Conservation (phyloP, 495 filamentous ascomycete species). For the Penicillium daleae region DNA sequence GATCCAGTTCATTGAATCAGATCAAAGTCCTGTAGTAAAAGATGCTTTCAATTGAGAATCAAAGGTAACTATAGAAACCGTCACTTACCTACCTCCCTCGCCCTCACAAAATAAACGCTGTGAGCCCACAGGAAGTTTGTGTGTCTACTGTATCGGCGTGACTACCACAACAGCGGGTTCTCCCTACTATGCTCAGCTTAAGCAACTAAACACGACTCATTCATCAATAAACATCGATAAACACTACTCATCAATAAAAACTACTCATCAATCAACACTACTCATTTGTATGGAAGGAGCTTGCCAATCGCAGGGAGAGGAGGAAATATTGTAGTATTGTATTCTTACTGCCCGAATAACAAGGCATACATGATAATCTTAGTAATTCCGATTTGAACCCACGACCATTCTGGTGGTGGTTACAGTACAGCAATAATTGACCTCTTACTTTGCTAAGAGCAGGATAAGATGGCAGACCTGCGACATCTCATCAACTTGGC, state of each 20-base stretch:
- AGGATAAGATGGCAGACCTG: too few relatives aligned
- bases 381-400: neutral
- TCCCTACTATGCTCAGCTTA: too few relatives aligned
- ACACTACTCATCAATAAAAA: too few relatives aligned
- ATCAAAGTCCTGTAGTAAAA: neutral
- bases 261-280: too few relatives aligned
- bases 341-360: neutral
- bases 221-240: too few relatives aligned
- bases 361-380: neutral
- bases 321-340: slow-evolving; percentile 1
- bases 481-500: too few relatives aligned
- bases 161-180: too few relatives aligned
- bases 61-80: neutral
- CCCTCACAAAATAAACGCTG: neutral
- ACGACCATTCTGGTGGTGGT: neutral
- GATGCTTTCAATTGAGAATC: neutral
- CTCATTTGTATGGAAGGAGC: neutral
- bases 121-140: neutral
- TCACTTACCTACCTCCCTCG: too few relatives aligned
- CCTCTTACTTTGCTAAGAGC: too few relatives aligned
- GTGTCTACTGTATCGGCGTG: too few relatives aligned
- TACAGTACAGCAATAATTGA: too few relatives aligned
- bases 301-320: neutral
- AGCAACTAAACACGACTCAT: neutral
- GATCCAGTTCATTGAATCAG: too few relatives aligned